Conservation (phyloP, 2,329 filamentous ascomycete species). For the Trichothecium sympodiale region DNA sequence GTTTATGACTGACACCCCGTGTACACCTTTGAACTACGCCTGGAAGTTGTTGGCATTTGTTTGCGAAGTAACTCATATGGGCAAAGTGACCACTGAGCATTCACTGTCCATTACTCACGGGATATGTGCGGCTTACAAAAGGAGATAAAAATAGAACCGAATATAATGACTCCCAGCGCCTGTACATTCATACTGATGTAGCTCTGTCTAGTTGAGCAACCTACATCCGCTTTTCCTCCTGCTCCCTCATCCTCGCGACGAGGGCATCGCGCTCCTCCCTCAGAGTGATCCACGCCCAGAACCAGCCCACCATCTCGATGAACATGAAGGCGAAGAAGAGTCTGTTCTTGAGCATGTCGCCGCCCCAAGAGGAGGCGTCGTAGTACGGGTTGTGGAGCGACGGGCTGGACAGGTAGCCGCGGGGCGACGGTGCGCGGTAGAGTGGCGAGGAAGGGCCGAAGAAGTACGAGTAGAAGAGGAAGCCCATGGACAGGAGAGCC, state of each 20-base stretch:
- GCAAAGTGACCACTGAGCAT: too few relatives aligned
- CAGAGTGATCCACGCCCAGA: constrained; percentile 69
- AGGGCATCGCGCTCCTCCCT: constrained; percentile 49
- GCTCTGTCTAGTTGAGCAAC: too few relatives aligned
- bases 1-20: too few relatives aligned
- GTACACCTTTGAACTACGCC: too few relatives aligned
- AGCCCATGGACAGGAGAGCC: constrained; percentile 47
- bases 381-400: constrained; percentile 22
- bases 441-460: constrained; percentile 42
- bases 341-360: constrained; percentile 69
- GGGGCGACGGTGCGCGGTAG: constrained; percentile 20
- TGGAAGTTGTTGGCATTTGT: too few relatives aligned
- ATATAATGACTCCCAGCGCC: too few relatives aligned
- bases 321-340: constrained; percentile 79
- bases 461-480: constrained; percentile 55
- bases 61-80: too few relatives aligned
- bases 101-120: too few relatives aligned
- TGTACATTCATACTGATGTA: too few relatives aligned
- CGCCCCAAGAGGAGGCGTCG: constrained; percentile 33
- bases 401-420: constrained; percentile 23
- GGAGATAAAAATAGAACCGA: too few relatives aligned
- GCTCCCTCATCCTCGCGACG: constrained; percentile 25
- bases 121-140: too few relatives aligned
- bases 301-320: constrained; percentile 74
- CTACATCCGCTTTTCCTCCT: constrained; percentile 7